Conservation (phyloP, 768 basidiomycete species). For the Coprinopsis sp. region DNA sequence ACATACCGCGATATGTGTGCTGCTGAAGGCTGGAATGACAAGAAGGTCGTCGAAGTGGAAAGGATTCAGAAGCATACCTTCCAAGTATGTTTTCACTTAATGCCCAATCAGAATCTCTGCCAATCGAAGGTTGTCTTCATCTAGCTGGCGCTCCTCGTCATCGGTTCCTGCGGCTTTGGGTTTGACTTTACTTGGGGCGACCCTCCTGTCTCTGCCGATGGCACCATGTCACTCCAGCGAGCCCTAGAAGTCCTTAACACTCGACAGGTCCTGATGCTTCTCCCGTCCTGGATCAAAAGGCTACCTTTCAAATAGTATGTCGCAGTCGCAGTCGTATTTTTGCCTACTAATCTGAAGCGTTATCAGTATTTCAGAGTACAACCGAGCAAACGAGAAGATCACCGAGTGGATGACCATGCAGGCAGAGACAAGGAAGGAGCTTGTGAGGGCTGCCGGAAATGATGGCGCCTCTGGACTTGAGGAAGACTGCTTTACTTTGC, state of each 20-base stretch:
- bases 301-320: slow-evolving; percentile 33
- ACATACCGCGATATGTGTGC: slow-evolving; percentile 40
- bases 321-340: neutral
- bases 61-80: too few relatives aligned
- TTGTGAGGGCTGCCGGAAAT: slow-evolving; percentile 13
- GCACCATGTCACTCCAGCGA: slow-evolving; percentile 34
- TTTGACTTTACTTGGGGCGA: slow-evolving; percentile 37
- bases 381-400: neutral
- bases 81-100: slow-evolving; percentile 25
- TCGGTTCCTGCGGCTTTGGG: slow-evolving; percentile 44
- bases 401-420: slow-evolving; percentile 17
- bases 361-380: neutral
- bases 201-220: slow-evolving; percentile 32
- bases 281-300: slow-evolving; percentile 34
- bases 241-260: slow-evolving; percentile 32
- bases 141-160: too few relatives aligned
- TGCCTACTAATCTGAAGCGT: neutral
- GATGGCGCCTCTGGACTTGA: slow-evolving; percentile 5
- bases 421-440: slow-evolving; percentile 28
- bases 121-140: slow-evolving; percentile 37
- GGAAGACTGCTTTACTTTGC: slow-evolving; percentile 36
- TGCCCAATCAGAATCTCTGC: neutral
- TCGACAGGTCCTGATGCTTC: slow-evolving; percentile 18
- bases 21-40: too few relatives aligned
- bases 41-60: too few relatives aligned